Evolutionary conservation across 768 basidiomycete species (phyloP).

Genomic region (Leccinellum albellum): DNA sequence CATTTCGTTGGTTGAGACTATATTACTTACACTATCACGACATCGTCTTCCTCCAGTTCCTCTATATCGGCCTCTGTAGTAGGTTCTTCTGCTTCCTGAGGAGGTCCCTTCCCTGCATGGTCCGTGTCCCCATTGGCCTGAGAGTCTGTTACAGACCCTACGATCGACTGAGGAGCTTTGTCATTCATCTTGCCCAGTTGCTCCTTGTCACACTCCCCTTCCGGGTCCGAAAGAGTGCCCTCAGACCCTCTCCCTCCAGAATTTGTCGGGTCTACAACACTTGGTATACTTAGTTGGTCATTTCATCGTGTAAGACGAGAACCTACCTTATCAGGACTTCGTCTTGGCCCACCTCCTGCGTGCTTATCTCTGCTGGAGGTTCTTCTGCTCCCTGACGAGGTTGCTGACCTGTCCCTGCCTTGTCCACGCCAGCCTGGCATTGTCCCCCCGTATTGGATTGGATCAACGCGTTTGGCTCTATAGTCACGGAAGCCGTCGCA

Average conservation of each 20-base stretch:
- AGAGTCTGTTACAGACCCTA: not conserved
- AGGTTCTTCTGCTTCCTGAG: not conserved
- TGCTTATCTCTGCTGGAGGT: not conserved
- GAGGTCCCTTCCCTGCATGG: not conserved
- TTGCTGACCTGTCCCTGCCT: not conserved
- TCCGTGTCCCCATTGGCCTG: not conserved
- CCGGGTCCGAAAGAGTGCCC: not conserved
- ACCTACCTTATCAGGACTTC: constrained; percentile 16
- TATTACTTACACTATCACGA: not conserved
- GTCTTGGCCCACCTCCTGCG: not conserved
- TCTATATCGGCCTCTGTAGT: not conserved
- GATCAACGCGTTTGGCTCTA: not conserved
- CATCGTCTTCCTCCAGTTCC: not conserved
- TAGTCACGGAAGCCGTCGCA: no score
- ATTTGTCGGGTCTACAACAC: constrained; percentile 22
- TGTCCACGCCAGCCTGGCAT: no score
- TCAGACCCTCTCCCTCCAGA: constrained; percentile 11
- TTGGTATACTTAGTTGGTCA: not conserved
- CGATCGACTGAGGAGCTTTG: no score
- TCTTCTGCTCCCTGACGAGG: not conserved
- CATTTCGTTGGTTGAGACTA: not conserved
- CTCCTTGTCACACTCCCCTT: no score
- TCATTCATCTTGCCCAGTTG: no score
- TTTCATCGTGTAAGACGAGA: not conserved
- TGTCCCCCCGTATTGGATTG: not conserved